Evolutionary conservation across 1,284 basidiomycete species (phyloP), one percentile per base, ranked within the genome.

Genomic region (Tilletiopsis washingtonensis): DNA sequence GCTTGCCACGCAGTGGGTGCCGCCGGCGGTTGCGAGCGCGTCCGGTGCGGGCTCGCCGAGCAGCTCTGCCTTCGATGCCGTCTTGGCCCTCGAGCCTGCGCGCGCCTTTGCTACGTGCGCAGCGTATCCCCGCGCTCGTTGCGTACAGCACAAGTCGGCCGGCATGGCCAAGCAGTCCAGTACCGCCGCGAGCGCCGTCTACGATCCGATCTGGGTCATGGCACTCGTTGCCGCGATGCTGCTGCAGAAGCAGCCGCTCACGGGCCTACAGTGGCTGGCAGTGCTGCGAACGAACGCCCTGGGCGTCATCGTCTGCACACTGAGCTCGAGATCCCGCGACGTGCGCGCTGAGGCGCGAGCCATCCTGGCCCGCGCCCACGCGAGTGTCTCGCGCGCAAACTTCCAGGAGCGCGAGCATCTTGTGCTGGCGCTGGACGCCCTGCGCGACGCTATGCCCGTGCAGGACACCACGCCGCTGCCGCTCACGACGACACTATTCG

Each of bases 401-500:
- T 81, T 97, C 75, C 84, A 87, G 64, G 91, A 96, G 73, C 80
- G 81, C 55, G 78, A 82, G 1, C 85, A 93, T 59, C 79, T 90
- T 0, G 48, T 84, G 1, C 81, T 91, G 64, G 81, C 89, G 27
- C 77, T 97, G 6, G 79, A 81, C 49, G 72, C 90, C 2, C 75
- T 94, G 15, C 59, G 65, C 21, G 60, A 64, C 37, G 51, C 56
- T 11, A 45, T 53, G 4, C 45, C 45, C 25, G 29, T 7, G 4
- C 15, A 19, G 56, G 29, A 56, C 57, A 27, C 41, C 43, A 37
- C 76, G 37, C 47, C 64, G 51, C 54, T 88, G 0, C 83, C 91
- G 0, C 81, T 84, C 1, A 85, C 87, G 56, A 82, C 83, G 2
- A 84, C 87, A 0, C 80, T 94, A 2, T 81, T 93, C 59, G 78